Percentiles rank a stretch among this genome's conserved stretches.
phyloP scores from a whole-genome alignment of 345 rosid genomes.

The Hirschfeldia incana region DNA sequence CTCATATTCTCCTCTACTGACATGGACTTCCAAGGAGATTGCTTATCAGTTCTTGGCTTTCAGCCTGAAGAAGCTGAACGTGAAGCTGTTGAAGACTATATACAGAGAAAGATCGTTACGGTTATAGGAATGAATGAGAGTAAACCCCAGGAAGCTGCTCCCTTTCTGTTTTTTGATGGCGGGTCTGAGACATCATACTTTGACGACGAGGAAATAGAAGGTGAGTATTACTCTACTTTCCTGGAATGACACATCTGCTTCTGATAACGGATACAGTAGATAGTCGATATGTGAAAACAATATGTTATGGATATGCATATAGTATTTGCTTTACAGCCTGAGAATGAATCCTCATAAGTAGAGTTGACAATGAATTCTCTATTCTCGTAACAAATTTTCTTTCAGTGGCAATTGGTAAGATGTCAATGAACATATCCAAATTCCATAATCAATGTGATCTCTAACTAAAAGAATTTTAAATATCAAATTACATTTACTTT shows the following conservation, averaged over 20 bases:
- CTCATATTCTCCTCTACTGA: conserved; percentile 73
- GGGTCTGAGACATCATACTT: conserved; percentile 40
- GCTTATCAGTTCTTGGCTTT: conserved; percentile 72
- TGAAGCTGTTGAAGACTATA: conserved; percentile 55
- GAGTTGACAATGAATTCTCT: not conserved
- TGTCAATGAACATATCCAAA: too few relatives aligned
- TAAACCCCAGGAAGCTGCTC: conserved; percentile 56
- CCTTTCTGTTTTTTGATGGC: conserved; percentile 60
- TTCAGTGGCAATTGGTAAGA: too few relatives aligned
- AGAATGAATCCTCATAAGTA: not conserved
- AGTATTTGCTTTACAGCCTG: not conserved
- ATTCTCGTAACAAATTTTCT: too few relatives aligned
- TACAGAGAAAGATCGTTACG: conserved; percentile 64
- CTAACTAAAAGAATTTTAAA: too few relatives aligned
- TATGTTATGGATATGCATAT: not conserved
- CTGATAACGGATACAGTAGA: not conserved
- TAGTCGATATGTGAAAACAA: conserved; percentile 1
- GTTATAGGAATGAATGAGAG: conserved; percentile 66
- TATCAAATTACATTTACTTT: too few relatives aligned
- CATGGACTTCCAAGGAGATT: conserved; percentile 68
- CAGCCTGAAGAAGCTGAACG: conserved; percentile 41
- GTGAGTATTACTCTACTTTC: conserved; percentile 41
- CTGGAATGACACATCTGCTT: conserved; percentile 37
- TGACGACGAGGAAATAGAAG: conserved; percentile 51
- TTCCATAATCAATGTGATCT: too few relatives aligned